phyloP scores from a whole-genome alignment of 2,329 filamentous ascomycete genomes.

The Cladophialophora immunda region DNA sequence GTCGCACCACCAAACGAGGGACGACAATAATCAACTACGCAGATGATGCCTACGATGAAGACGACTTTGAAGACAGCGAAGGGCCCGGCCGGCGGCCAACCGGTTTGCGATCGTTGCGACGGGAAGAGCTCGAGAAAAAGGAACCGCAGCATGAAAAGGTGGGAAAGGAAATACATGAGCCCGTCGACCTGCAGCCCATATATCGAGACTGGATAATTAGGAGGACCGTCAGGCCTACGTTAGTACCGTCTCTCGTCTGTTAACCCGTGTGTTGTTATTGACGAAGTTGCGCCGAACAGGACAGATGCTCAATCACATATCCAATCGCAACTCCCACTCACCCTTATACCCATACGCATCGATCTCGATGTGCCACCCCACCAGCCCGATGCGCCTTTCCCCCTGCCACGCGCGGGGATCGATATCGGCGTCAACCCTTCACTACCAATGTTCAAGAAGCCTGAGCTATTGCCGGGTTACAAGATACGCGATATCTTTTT shows the following conservation, averaged over 20 bases:
- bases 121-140: slow-evolving; percentile 74
- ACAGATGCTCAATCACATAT: slow-evolving; percentile 69
- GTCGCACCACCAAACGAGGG: slow-evolving; percentile 94
- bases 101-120: slow-evolving; percentile 81
- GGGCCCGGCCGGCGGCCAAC: slow-evolving; percentile 76
- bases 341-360: slow-evolving; percentile 93
- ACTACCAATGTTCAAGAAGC: slow-evolving; percentile 78
- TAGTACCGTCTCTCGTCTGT: slow-evolving; percentile 36
- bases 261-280: slow-evolving; percentile 6
- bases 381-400: slow-evolving; percentile 57
- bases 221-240: slow-evolving; percentile 58
- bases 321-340: slow-evolving; percentile 81
- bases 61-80: slow-evolving; percentile 70
- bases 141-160: slow-evolving; percentile 76
- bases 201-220: slow-evolving; percentile 97
- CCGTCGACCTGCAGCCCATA: slow-evolving; percentile 86
- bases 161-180: slow-evolving; percentile 80
- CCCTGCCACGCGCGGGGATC: slow-evolving; percentile 50
- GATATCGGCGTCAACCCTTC: slow-evolving; percentile 66
- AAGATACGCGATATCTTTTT: slow-evolving; percentile 93
- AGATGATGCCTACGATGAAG: slow-evolving; percentile 89
- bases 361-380: slow-evolving; percentile 88
- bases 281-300: slow-evolving; percentile 43
- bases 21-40: slow-evolving; percentile 98
- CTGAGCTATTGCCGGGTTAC: slow-evolving; percentile 83